Base-by-base conservation (phyloP, 345 rosid species). In the Corymbia maculata region DNA sequence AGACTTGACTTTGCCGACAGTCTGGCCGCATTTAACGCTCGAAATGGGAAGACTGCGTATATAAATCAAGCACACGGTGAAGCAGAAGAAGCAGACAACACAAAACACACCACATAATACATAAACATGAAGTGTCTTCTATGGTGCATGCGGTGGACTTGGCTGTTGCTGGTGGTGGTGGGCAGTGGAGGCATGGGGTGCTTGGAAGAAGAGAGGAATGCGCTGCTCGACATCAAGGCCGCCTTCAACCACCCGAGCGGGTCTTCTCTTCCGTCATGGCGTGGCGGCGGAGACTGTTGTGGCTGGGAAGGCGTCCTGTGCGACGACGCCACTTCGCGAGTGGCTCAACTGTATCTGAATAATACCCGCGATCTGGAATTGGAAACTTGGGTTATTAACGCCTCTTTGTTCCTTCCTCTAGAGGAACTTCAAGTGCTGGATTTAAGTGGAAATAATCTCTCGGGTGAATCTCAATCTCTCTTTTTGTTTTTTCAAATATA, bases 311-410 rank as follows among this genome's bases (percentile, higher is more conserved):
- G 68, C 1, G 30, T 59, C 30, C 30, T 11, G 68, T 59, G 15
- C 3, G 68, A 59, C 14, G 28, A 59, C 30, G 2, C 68, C 30
- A 2, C 30, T 59, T 59, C 7, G 2, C 68, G 15, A 59, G 68
- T 59, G 68, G 14, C 68, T 59, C 1, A 1, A 0, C 7, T 59
- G 12, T 26, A 59, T 26, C 2, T 59, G 15, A 26, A 59, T 26
- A 0, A 26, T 11, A 11, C 2, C 12, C 15, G 7, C 30, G 15
- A 59, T 59, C 66, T 0, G 0, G 6, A 0, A 1, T 1, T 10
- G 30, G 7, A 3, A 59, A 14, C 2, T 59, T 5, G 7, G 68
- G 68, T 5, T 5, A 0, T 59, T 5, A 26, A 59, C 7, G 7
- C 68, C 30, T 59, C 68, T 59, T 59, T 26, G 26, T 59, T 59